Conservation (phyloP, 352 stramenopile genomes). For the Blastocystis sp. region DNA sequence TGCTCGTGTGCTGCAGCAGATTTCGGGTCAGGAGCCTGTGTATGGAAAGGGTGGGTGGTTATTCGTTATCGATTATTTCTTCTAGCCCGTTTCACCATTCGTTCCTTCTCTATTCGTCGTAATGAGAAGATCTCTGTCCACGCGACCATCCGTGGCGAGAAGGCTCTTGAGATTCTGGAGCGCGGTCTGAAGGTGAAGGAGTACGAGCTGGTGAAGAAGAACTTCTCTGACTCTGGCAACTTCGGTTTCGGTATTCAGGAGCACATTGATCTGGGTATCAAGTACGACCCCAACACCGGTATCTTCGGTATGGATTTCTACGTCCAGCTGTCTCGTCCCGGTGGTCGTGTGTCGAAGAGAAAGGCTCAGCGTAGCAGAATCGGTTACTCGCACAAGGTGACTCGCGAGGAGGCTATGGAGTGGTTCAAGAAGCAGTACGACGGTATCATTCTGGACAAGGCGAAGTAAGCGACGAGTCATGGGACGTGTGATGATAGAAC, state of each 20-base stretch:
- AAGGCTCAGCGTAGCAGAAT: slow-evolving; percentile 84
- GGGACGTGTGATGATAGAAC: too few species aligned
- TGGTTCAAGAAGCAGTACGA: slow-evolving; percentile 58
- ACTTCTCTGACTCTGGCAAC: slow-evolving; percentile 88
- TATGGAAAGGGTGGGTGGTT: slow-evolving; percentile 80
- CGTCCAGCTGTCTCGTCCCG: slow-evolving; percentile 88
- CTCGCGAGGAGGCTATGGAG: slow-evolving; percentile 81
- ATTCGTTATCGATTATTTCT: slow-evolving; percentile 58
- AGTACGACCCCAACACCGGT: slow-evolving; percentile 97
- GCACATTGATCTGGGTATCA: slow-evolving; percentile 99
- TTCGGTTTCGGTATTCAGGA: slow-evolving; percentile 97
- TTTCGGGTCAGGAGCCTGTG: slow-evolving; percentile 95
- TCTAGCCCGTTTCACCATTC: slow-evolving; percentile 87
- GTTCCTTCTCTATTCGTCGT: slow-evolving; percentile 96
- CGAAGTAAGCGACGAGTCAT: slow-evolving; percentile 14
- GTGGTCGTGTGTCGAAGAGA: slow-evolving; percentile 82
- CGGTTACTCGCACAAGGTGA: slow-evolving; percentile 84
- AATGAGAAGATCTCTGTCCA: slow-evolving; percentile 99
- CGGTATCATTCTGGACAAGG: slow-evolving; percentile 58
- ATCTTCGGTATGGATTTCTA: slow-evolving; percentile 99
- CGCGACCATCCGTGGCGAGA: slow-evolving; percentile 92
- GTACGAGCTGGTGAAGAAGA: slow-evolving; percentile 94
- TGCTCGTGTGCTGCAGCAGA: slow-evolving; percentile 92
- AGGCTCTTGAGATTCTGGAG: slow-evolving; percentile 95
- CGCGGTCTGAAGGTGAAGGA: slow-evolving; percentile 98